phyloP scores from a whole-genome alignment of 768 basidiomycete species.

The Termitomyces sp. region DNA sequence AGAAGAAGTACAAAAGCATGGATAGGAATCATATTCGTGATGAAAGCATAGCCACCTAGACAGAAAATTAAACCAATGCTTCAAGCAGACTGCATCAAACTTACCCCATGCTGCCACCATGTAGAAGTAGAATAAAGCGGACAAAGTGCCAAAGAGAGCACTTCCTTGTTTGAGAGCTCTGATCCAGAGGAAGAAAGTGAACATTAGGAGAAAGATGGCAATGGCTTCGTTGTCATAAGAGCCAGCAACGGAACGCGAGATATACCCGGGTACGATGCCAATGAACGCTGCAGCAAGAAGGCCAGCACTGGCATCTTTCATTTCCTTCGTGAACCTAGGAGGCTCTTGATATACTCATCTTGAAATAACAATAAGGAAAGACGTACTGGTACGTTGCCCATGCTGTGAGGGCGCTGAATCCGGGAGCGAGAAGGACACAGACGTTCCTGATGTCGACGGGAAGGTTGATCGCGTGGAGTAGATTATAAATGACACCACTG shows the following conservation, averaged over 20 bases:
- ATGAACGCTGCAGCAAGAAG: conserved; percentile 98
- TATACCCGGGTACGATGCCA: conserved; percentile 96
- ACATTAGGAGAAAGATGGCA: conserved; percentile 99
- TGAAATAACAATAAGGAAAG: background rate
- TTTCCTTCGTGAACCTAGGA: conserved; percentile 87
- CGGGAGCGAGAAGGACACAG: conserved; percentile 94
- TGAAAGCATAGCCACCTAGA: conserved; percentile 94
- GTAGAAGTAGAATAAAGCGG: conserved; percentile 98
- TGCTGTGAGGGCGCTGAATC: conserved; percentile 94
- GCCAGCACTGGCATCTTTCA: conserved; percentile 93
- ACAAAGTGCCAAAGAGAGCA: conserved; percentile 82
- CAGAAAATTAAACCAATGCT: background rate
- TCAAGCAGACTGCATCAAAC: conserved; percentile 16
- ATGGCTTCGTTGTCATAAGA: conserved; percentile 99
- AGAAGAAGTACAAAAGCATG: conserved; percentile 92
- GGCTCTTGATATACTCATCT: background rate
- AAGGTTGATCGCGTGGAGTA: conserved; percentile 81
- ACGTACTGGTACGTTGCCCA: conserved; percentile 93
- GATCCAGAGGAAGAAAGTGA: conserved; percentile 97
- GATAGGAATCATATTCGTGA: conserved; percentile 99
- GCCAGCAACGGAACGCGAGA: conserved; percentile 97
- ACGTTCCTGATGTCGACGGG: conserved; percentile 97
- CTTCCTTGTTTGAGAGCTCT: conserved; percentile 92
- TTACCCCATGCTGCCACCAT: conserved; percentile 99
- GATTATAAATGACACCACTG: conserved; percentile 92